Evolutionary conservation across 345 rosid species (phyloP).

Genomic region (Acer negundo): DNA sequence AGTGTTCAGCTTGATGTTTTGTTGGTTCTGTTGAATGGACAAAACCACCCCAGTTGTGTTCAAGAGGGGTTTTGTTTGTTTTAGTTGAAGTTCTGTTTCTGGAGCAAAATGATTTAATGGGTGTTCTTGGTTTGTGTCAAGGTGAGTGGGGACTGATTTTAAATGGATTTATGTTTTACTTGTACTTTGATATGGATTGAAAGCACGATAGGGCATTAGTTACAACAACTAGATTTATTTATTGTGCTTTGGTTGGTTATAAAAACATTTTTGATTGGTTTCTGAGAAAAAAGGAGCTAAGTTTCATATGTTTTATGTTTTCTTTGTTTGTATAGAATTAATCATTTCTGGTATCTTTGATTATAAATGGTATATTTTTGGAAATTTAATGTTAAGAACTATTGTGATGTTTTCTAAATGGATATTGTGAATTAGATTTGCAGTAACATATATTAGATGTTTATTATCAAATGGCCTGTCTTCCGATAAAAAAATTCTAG

Average conservation of each 20-base stretch:
- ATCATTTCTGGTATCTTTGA: not conserved
- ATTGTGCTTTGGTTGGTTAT: not conserved
- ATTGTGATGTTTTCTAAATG: not conserved
- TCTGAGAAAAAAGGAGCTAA: not conserved
- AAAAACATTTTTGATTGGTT: not conserved
- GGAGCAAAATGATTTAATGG: not conserved
- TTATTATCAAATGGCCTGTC: not conserved
- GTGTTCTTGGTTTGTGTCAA: not conserved
- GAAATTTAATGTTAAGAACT: not conserved
- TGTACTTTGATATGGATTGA: too few relatives aligned
- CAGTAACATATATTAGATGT: not conserved
- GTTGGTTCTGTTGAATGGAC: constrained; percentile 4
- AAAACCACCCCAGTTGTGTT: constrained; percentile 7
- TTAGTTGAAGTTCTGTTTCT: not conserved
- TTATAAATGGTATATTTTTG: not conserved
- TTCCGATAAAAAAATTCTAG: not conserved
- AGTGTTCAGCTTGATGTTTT: constrained; percentile 16
- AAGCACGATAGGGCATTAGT: too few relatives aligned
- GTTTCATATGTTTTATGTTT: constrained; percentile 2
- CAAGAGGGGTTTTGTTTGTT: constrained; percentile 1
- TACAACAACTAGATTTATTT: not conserved
- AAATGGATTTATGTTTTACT: not conserved
- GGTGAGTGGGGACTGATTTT: not conserved
- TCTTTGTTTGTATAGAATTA: not conserved
- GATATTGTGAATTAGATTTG: not conserved